Evolutionary conservation across 371 early-diverging fungal genomes (phyloP), one percentile per base, ranked within the genome.

Genomic region (Mucor mucedo): DNA sequence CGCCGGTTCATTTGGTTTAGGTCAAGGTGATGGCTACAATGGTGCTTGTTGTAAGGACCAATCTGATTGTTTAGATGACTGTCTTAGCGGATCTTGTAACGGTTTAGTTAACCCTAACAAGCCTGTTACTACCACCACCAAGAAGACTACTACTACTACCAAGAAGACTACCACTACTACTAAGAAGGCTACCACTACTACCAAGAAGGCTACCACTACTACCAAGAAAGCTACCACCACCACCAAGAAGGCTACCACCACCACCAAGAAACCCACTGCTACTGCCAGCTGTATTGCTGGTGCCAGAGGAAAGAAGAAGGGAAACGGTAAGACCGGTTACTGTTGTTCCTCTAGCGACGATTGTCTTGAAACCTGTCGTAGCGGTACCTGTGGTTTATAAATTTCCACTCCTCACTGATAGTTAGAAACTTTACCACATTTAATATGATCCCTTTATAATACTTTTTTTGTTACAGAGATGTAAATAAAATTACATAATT

Each of bases 301-400:
- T n/a, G 40, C 60, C 14, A 52, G 47, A 53, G 71, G 71, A 7
- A 63, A 63, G 45, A 55, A 45, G 13, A 63, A 38, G 3, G 71
- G 71, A 10, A 52, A 55, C 27, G 71, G 71, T 38, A 39, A 54
- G 11, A 63, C 55, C 14, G 71, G 68, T 3, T 62, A 62, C 52
- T 71, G 71, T 39, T 71, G 71, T 52, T 56, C 52, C 10, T 30
- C 55, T 0, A 63, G 54, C 45, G 50, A 71, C 14, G 71, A 71
- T 52, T 71, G 71, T 42, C 0, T 62, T 2, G 52, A 62, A 5
- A 71, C 53, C 29, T 71, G 71, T 41, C 53, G 42, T 29, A 47
- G 32, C 8, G 63, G 66, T 32, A 58, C 10, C n/a, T 70, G 70
- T 40, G 67, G 62, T 32, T 55, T 60, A 49, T 60, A 50, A 50